Evolutionary conservation across 352 stramenopile genomes (phyloP).

Genomic region (Phytopythium ostracodes): DNA sequence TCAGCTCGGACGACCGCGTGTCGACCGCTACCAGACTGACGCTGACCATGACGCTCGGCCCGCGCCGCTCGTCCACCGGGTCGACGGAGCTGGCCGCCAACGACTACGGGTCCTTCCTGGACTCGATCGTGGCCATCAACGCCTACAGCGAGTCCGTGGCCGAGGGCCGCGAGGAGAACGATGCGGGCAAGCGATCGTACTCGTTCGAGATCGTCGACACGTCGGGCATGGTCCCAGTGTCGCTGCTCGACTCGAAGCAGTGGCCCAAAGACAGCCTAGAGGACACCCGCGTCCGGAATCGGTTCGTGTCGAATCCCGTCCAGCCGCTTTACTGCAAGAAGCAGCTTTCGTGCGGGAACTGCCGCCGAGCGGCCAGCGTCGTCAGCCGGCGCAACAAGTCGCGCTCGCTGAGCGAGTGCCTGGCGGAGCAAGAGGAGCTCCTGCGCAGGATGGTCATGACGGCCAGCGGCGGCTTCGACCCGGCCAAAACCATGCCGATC

Average conservation of each 20-base stretch:
- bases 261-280: constrained; percentile 10
- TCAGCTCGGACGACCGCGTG: constrained; percentile 2
- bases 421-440: constrained; percentile 38
- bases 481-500: constrained; percentile 8
- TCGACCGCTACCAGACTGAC: constrained; percentile 3
- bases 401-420: constrained; percentile 29
- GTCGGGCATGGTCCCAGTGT: constrained; percentile 30
- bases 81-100: constrained; percentile 17
- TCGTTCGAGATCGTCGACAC: constrained; percentile 41
- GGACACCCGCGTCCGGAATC: constrained; percentile 12
- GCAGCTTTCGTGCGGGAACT: constrained; percentile 7
- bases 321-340: constrained; percentile 10
- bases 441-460: constrained; percentile 28
- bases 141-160: constrained; percentile 11
- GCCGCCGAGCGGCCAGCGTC: constrained; percentile 23
- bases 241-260: constrained; percentile 18
- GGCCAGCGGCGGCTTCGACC: constrained; percentile 21
- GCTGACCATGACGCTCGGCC: background rate
- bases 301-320: constrained; percentile 27
- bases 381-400: constrained; percentile 17
- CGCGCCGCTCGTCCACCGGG: constrained; percentile 22
- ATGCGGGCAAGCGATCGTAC: constrained; percentile 25
- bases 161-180: constrained; percentile 13
- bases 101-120: constrained; percentile 24
- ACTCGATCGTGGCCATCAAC: constrained; percentile 18